A percentile compares a stretch with the other conserved stretches of the same genome.
Evolutionary conservation across 2,329 filamentous ascomycete genomes (phyloP).

Genomic region (Botrytis cinerea): DNA sequence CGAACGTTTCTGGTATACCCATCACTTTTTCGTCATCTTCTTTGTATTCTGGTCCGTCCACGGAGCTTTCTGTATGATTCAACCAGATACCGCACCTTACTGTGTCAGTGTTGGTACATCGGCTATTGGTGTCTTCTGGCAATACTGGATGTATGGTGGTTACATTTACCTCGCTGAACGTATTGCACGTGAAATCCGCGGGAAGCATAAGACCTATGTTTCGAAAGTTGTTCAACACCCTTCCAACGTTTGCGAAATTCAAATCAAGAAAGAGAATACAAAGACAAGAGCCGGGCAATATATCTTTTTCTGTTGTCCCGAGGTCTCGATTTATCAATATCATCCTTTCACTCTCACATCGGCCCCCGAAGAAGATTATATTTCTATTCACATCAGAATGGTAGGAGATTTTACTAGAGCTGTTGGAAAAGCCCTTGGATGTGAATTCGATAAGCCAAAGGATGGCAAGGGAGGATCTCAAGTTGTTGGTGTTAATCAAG

Average conservation of each 20-base stretch:
- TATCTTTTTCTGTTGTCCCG: conserved; percentile 86
- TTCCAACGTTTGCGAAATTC: conserved; percentile 85
- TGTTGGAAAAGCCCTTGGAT: conserved; percentile 71
- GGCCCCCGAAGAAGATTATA: conserved; percentile 86
- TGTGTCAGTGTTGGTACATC: conserved; percentile 67
- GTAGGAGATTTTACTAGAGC: conserved; percentile 79
- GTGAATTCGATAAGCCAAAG: conserved; percentile 66
- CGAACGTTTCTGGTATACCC: conserved; percentile 88
- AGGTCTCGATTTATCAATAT: conserved; percentile 85
- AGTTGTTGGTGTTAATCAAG: conserved; percentile 67
- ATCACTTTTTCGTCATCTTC: conserved; percentile 85
- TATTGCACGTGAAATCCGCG: conserved; percentile 74
- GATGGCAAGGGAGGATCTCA: conserved; percentile 53
- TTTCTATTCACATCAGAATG: conserved; percentile 81
- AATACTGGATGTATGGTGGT: conserved; percentile 86
- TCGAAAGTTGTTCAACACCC: conserved; percentile 89
- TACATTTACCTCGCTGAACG: conserved; percentile 80
- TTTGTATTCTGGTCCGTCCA: conserved; percentile 92
- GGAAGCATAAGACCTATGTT: conserved; percentile 80
- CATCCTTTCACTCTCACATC: conserved; percentile 86
- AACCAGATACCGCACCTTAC: conserved; percentile 77
- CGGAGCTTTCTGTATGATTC: conserved; percentile 88
- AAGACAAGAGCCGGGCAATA: conserved; percentile 82
- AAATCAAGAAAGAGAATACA: conserved; percentile 87
- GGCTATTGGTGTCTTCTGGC: conserved; percentile 79